Conservation (phyloP, 2,329 filamentous ascomycete species). For the Pleoardoris graminearum region DNA sequence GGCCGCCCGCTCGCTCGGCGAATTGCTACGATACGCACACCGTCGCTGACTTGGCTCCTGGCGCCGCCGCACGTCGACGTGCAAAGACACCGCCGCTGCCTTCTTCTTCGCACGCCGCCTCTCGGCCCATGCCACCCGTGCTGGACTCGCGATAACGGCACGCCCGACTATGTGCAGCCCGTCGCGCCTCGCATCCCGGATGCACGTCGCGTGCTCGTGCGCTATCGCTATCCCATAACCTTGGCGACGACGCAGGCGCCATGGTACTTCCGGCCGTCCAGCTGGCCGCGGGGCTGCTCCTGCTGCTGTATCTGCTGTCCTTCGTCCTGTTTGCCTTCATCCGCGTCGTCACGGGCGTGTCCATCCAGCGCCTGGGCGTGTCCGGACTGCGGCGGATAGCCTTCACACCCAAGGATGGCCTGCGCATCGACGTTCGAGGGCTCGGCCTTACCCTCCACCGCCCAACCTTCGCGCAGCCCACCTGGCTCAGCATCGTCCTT, state of each 20-base stretch:
- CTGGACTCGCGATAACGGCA: constrained; percentile 19
- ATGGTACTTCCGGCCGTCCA: constrained; percentile 57
- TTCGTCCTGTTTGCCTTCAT: constrained; percentile 93
- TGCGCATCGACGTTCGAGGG: constrained; percentile 86
- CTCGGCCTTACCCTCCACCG: constrained; percentile 87
- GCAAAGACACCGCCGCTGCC: not conserved
- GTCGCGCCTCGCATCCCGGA: constrained; percentile 16
- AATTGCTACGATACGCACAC: not conserved
- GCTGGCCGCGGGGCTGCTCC: constrained; percentile 81
- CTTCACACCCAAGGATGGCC: constrained; percentile 85
- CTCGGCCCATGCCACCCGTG: constrained; percentile 18
- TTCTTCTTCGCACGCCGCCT: not conserved
- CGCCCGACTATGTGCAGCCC: constrained; percentile 38
- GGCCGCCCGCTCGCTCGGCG: not conserved
- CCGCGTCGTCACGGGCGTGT: constrained; percentile 89
- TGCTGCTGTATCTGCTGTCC: constrained; percentile 85
- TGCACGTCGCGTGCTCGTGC: constrained; percentile 37
- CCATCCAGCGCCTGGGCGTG: constrained; percentile 93
- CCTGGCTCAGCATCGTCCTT: constrained; percentile 89
- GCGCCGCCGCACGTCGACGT: constrained; percentile 1
- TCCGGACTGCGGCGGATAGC: constrained; percentile 88
- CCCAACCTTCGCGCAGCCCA: constrained; percentile 95
- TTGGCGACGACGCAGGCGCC: constrained; percentile 21
- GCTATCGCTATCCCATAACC: constrained; percentile 14
- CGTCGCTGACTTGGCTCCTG: too few relatives aligned